phyloP scores from a whole-genome alignment of 495 filamentous ascomycete genomes.

The Umbilicaria muhlenbergii region DNA sequence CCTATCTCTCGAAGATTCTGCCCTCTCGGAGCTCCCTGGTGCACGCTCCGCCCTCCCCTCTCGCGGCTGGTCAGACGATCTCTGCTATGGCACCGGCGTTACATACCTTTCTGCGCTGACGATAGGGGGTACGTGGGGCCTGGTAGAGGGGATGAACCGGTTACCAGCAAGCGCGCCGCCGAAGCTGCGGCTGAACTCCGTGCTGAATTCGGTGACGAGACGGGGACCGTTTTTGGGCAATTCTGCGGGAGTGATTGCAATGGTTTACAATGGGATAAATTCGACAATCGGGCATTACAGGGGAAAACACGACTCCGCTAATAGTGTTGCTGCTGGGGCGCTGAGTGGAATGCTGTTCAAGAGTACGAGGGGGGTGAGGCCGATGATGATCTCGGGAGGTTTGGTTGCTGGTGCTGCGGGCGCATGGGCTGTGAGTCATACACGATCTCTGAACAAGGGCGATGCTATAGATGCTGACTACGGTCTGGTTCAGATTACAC shows the following conservation, averaged over 20 bases:
- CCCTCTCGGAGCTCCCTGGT: conserved; percentile 78
- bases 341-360: conserved; percentile 91
- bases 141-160: conserved; percentile 71
- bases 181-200: conserved; percentile 80
- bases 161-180: conserved; percentile 60
- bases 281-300: conserved; percentile 72
- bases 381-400: conserved; percentile 83
- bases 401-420: conserved; percentile 76
- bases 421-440: conserved; percentile 64
- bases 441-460: conserved; percentile 1
- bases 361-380: conserved; percentile 74
- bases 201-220: conserved; percentile 82
- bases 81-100: conserved; percentile 92
- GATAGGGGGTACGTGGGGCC: conserved; percentile 80
- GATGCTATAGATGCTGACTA: conserved; percentile 18
- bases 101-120: conserved; percentile 78
- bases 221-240: conserved; percentile 95
- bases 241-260: conserved; percentile 81
- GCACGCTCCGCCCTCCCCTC: conserved; percentile 75
- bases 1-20: conserved; percentile 79
- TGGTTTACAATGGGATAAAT: conserved; percentile 91
- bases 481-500: conserved; percentile 30
- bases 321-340: conserved; percentile 70
- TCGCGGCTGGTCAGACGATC: conserved; percentile 91
- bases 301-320: conserved; percentile 82